Base-by-base conservation (phyloP, 1,284 basidiomycete genomes). In the Anthracocystis walkeri region DNA sequence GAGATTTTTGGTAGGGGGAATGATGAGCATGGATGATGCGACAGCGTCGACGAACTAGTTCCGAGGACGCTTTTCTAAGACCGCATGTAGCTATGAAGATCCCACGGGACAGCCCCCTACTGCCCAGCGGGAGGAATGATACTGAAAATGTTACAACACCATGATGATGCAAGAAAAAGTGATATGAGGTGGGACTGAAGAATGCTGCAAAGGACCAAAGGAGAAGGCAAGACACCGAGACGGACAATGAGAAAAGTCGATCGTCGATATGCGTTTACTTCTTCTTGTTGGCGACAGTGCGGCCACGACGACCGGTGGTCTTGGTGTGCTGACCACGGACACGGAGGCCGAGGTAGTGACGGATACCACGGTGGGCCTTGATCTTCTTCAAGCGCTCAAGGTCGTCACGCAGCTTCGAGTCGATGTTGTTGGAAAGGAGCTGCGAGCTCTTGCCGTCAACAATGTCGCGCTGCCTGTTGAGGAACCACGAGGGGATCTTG, bases 311-410 rank as follows among this genome's bases (percentile, higher is more conserved):
- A 92, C 94, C 94, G 75, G 97, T 99, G 65, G 97, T 99, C 90
- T 98, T 98, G 82, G 96, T 99, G 90, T 99, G 96, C 87, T 99
- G 97, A 86, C 96, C 96, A 85, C 97, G 84, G 55, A 87, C 87
- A 86, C 94, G 92, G 80, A 97, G 89, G 79, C 93, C 93, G 94
- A 95, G 97, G 90, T 91, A 95, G 88, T 99, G 96, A 87, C 97
- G 90, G 82, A 99, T 90, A 89, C 97, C 96, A 88, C 97, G 92
- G 88, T 99, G 97, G 63, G 95, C 93, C 82, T 95, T 91, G 87
- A 99, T 99, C 90, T 99, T 99, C 92, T 99, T 99, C 87, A 99
- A 88, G 77, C 97, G 90, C 89, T 99, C 97, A 70, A 99, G 89
- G 87, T 99, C 97, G 65, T 99, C 97, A 89, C 97, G 94, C 80